Evolutionary conservation across 2,329 filamentous ascomycete genomes (phyloP).

Genomic region (Alternaria gansuensis): DNA sequence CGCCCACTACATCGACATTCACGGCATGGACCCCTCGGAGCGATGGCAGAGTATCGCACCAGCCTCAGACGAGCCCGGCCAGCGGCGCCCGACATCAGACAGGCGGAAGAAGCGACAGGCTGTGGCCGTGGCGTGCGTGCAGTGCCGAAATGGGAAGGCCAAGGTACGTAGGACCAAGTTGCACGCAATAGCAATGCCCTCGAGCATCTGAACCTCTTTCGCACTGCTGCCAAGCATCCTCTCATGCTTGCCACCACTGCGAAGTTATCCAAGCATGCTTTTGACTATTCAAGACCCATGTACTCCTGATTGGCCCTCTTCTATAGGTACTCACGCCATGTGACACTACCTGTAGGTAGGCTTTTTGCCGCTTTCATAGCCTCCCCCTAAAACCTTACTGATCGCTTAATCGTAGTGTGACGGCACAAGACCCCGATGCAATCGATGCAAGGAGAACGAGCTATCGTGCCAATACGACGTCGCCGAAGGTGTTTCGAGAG

Average conservation of each 20-base stretch:
- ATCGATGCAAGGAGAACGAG: conserved; percentile 33
- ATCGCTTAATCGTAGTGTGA: conserved; percentile 30
- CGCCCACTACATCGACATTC: conserved; percentile 3
- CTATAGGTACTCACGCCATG: conserved; percentile 18
- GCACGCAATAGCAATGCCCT: conserved; percentile 8
- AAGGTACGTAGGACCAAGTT: conserved; percentile 31
- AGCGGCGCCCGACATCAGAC: conserved; percentile 30
- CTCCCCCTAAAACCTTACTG: conserved; percentile 2
- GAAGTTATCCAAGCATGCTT: conserved; percentile 1
- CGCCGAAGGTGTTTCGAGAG: conserved; percentile 36
- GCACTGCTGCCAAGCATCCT: conserved; percentile 3
- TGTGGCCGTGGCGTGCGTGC: conserved; percentile 37
- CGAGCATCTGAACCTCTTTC: conserved; percentile 1
- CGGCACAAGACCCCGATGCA: conserved; percentile 34
- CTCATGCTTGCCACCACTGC: background rate
- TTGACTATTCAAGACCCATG: background rate
- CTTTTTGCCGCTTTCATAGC: background rate
- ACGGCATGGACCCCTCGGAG: conserved; percentile 33
- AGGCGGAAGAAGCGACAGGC: conserved; percentile 32
- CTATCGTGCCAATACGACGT: conserved; percentile 37
- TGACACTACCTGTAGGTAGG: conserved; percentile 20
- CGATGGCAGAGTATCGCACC: conserved; percentile 39
- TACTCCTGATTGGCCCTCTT: conserved; percentile 10
- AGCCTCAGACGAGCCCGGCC: conserved; percentile 34
- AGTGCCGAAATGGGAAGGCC: conserved; percentile 36